Conservation (phyloP, 345 rosid genomes). For the Lepidium aucheri region DNA sequence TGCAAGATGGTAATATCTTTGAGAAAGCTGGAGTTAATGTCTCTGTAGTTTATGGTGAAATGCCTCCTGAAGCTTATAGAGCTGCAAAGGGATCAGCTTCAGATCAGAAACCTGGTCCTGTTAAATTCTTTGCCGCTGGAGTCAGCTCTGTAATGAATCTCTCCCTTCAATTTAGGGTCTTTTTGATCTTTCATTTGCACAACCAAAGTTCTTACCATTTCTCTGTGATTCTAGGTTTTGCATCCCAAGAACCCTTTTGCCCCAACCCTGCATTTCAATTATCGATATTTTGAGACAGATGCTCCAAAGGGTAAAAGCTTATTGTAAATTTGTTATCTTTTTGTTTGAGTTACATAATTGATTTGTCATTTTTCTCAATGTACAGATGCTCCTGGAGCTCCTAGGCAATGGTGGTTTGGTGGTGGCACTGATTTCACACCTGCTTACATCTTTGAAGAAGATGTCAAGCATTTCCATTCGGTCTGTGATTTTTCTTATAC, state of each 20-base stretch:
- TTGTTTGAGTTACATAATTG: background rate
- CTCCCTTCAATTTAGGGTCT: background rate
- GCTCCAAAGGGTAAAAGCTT: conserved; percentile 65
- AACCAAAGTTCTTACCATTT: background rate
- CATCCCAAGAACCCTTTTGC: conserved; percentile 75
- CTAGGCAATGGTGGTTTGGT: conserved; percentile 99
- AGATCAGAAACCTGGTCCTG: conserved; percentile 69
- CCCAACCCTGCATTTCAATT: conserved; percentile 50
- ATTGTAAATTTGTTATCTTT: background rate
- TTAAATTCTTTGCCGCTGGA: conserved; percentile 95
- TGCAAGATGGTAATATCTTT: conserved; percentile 85
- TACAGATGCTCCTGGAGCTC: conserved; percentile 90
- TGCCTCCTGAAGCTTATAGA: conserved; percentile 99
- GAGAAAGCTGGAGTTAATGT: conserved; percentile 98
- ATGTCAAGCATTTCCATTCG: conserved; percentile 90
- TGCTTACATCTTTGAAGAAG: conserved; percentile 92
- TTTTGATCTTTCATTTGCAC: background rate
- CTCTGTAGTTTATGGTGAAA: conserved; percentile 88
- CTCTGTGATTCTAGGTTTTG: conserved; percentile 16
- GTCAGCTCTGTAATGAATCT: conserved; percentile 64
- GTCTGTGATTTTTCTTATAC: conserved; percentile 30
- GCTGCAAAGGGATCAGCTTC: conserved; percentile 71
- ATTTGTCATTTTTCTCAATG: background rate
- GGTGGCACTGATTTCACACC: conserved; percentile 99
- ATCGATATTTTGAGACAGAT: conserved; percentile 29